Evolutionary conservation across 805 yeast genomes (phyloP), one percentile per base, ranked within the genome.

Genomic region (Cyberlindnera xishuangbannaensis): DNA sequence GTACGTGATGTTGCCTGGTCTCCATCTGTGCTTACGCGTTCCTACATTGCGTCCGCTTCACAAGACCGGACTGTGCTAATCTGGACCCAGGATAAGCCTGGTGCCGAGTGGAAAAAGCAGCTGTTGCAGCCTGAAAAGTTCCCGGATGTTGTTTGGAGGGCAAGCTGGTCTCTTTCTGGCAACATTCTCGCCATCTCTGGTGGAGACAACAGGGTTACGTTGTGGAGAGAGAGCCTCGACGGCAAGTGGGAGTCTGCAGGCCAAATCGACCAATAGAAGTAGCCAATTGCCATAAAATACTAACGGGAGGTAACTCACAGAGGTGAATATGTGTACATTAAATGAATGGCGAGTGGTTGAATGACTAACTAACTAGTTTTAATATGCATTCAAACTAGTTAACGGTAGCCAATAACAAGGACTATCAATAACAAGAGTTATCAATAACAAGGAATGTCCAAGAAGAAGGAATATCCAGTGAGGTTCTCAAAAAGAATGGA

Each of bases 241-340:
- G 97, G 97, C 33, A 77, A 78, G 51, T 90, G 98, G 98, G 97
- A 90, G 62, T 70, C 85, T 36, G 96, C 96, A n/a, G 97, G 97
- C 33, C 94, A 80, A 53, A 92, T 92, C 45, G 88, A 83, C 51
- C 94, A 86, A 61, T 84, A 66, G n/a, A n/a, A n/a, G n/a, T n/a
- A n/a, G n/a, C n/a, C n/a, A n/a, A n/a, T n/a, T n/a, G n/a, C n/a
- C n/a, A n/a, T n/a, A n/a, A n/a, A n/a, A n/a, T n/a, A n/a, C n/a
- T n/a, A n/a, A n/a, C n/a, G n/a, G n/a, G n/a, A n/a, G n/a, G n/a
- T n/a, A n/a, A n/a, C n/a, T n/a, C n/a, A n/a, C n/a, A n/a, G n/a
- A n/a, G n/a, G n/a, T n/a, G n/a, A n/a, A n/a, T n/a, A n/a, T n/a
- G n/a, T n/a, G n/a, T n/a, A n/a, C n/a, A n/a, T n/a, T n/a, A n/a